These are phyloP conservation scores for Rutstroemia sp. DNA, from an alignment of 2,329 filamentous ascomycete species.

Conservation along the genomic window DNA sequence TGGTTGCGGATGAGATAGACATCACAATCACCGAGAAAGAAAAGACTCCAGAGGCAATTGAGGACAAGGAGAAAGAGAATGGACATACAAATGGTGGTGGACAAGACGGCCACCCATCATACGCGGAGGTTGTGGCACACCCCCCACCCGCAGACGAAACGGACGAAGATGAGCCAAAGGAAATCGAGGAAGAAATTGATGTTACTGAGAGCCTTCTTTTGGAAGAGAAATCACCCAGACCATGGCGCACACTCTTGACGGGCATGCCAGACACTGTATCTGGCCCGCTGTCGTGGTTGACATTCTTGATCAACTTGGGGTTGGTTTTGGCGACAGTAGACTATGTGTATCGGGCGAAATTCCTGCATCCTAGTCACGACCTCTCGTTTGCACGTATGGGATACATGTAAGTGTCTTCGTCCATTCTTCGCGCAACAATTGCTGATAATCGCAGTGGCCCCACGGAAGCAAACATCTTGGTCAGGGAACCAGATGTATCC, in stretches of 20 bases:
- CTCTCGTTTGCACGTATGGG: constrained; percentile 82
- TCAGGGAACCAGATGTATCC: constrained; percentile 72
- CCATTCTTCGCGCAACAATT: neutral
- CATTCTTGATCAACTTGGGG: constrained; percentile 64
- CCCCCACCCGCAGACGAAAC: constrained; percentile 18
- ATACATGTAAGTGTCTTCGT: constrained; percentile 47
- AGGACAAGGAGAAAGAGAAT: no score
- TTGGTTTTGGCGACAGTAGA: constrained; percentile 67
- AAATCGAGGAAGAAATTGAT: constrained; percentile 46
- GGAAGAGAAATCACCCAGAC: constrained; percentile 46
- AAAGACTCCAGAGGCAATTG: neutral
- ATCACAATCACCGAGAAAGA: constrained; percentile 43
- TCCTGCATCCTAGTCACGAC: constrained; percentile 63
- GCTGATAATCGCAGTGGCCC: constrained; percentile 42
- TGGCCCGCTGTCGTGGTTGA: constrained; percentile 55
- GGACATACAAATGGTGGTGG: no score
- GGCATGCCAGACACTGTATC: constrained; percentile 72
- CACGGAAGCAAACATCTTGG: constrained; percentile 68
- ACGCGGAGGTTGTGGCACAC: constrained; percentile 22
- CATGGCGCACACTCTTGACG: constrained; percentile 60
- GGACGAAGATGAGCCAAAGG: constrained; percentile 26
- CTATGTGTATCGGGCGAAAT: constrained; percentile 65
- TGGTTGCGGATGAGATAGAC: constrained; percentile 53
- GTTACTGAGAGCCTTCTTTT: constrained; percentile 56
- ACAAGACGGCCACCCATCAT: constrained; percentile 18